phyloP scores from a whole-genome alignment of 257 asterid species.

The Solanum raphanifolium region DNA sequence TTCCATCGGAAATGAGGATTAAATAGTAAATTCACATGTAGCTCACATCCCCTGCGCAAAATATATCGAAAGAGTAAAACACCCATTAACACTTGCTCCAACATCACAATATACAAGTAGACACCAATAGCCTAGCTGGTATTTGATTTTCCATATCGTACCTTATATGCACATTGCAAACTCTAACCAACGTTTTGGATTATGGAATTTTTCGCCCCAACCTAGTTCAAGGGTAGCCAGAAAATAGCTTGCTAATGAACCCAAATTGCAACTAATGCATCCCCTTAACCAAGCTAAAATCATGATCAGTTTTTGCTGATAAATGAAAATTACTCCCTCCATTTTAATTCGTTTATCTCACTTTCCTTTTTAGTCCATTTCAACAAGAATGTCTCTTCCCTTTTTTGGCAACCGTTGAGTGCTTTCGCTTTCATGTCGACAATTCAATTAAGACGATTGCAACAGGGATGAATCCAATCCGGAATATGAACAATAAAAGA shows the following conservation, averaged over 20 bases:
- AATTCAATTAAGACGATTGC: too few species aligned
- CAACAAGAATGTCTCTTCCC: background rate
- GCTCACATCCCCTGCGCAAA: background rate
- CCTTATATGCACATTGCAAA: background rate
- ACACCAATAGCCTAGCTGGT: background rate
- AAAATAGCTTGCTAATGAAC: background rate
- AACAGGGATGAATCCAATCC: too few species aligned
- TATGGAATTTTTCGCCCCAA: background rate
- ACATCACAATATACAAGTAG: background rate
- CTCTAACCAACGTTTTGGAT: background rate
- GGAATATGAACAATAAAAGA: too few species aligned
- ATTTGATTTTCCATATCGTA: background rate
- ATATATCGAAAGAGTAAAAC: background rate
- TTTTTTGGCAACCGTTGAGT: too few species aligned
- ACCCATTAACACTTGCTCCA: background rate
- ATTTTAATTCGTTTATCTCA: background rate
- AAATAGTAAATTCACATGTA: background rate
- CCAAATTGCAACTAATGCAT: background rate
- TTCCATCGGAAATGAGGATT: background rate
- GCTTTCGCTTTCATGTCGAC: too few species aligned
- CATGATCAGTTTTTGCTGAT: background rate
- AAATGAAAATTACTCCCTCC: background rate
- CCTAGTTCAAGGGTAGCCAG: background rate
- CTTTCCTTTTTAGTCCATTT: background rate
- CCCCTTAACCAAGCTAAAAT: background rate